Evolutionary conservation across 768 basidiomycete species (phyloP).

Genomic region (Lactarius pseudohatsudake): DNA sequence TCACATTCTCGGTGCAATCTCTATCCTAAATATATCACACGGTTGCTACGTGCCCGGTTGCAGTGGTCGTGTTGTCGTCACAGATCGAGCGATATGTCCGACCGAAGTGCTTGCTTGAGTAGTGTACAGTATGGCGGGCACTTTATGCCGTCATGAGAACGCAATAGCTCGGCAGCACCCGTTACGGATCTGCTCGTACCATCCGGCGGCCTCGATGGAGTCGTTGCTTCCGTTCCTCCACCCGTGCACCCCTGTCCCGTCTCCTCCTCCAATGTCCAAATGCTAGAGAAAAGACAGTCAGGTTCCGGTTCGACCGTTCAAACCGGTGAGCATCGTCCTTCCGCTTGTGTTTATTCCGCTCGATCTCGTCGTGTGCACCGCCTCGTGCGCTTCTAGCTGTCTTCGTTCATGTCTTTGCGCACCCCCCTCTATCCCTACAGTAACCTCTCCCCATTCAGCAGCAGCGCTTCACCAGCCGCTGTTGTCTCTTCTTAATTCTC

Average conservation of each 20-base stretch:
- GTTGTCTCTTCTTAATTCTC: background rate
- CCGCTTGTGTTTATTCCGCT: background rate
- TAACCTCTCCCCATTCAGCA: background rate
- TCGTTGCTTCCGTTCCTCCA: background rate
- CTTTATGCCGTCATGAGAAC: background rate
- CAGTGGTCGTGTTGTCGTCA: background rate
- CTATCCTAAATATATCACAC: background rate
- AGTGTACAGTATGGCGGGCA: background rate
- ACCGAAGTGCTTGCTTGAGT: background rate
- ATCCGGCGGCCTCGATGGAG: too few relatives aligned
- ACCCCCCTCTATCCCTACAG: background rate
- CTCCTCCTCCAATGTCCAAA: background rate
- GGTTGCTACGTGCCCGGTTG: background rate
- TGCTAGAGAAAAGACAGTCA: conserved; percentile 15
- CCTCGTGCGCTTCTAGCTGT: background rate
- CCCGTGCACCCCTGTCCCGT: background rate
- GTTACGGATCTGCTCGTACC: background rate
- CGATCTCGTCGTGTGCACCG: background rate
- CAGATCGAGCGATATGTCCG: background rate
- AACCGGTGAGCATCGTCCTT: conserved; percentile 7
- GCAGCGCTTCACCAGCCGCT: background rate
- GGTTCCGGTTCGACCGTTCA: background rate
- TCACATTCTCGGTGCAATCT: background rate
- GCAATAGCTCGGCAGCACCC: background rate
- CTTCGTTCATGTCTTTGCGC: background rate